Evolutionary conservation across 257 asterid genomes (phyloP).

Genomic region (Ilex asprella): DNA sequence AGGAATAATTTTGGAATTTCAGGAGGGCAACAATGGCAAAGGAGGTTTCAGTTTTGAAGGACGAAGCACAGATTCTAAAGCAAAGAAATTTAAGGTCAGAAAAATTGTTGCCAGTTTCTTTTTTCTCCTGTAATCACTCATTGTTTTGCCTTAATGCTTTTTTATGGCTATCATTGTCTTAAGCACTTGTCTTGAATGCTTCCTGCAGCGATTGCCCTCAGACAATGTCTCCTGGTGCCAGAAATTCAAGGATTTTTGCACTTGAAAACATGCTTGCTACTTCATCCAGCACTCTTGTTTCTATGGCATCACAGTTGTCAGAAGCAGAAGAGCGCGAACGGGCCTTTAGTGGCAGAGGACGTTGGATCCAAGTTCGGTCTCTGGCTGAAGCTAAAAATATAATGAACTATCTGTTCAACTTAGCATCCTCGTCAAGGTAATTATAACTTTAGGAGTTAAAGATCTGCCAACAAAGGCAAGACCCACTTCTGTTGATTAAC

Average conservation of each 20-base stretch:
- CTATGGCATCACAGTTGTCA: conserved; percentile 95
- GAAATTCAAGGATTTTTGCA: conserved; percentile 79
- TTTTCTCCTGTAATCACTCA: not conserved
- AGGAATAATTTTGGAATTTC: conserved; percentile 2
- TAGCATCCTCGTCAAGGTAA: conserved; percentile 82
- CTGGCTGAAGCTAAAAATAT: conserved; percentile 80
- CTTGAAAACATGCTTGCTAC: conserved; percentile 96
- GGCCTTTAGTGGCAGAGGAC: conserved; percentile 83
- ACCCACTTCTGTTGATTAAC: too few relatives aligned
- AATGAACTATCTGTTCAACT: conserved; percentile 76
- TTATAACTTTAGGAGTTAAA: conserved; percentile 10
- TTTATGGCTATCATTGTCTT: conserved; percentile 1
- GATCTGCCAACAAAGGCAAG: not conserved
- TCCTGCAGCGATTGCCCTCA: conserved; percentile 51
- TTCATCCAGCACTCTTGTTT: conserved; percentile 81
- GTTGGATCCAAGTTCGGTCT: conserved; percentile 93
- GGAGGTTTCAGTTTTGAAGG: conserved; percentile 77
- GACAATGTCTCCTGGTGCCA: conserved; percentile 93
- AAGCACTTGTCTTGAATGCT: conserved; percentile 2
- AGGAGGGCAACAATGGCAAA: conserved; percentile 94
- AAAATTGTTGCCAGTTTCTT: conserved; percentile 1
- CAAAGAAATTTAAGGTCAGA: conserved; percentile 59
- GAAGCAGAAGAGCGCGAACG: conserved; percentile 98
- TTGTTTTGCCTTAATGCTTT: not conserved
- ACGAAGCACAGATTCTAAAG: conserved; percentile 51